Evolutionary conservation across 768 basidiomycete genomes (phyloP).

Genomic region (Tricholomella constricta): DNA sequence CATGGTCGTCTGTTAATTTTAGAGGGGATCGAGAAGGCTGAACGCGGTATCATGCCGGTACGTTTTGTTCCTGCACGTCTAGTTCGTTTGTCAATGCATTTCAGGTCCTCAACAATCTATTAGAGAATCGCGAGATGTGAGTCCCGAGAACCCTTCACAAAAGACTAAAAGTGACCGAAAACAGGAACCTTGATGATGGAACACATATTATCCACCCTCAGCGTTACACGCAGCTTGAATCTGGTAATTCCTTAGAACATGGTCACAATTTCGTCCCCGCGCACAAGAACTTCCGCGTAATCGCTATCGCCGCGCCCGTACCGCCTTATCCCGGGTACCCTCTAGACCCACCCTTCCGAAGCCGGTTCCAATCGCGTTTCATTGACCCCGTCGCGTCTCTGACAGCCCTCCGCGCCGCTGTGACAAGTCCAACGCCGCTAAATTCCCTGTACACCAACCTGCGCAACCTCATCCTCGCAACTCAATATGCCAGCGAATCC

Average conservation of each 20-base stretch:
- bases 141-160: slow-evolving; percentile 2
- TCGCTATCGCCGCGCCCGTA: slow-evolving; percentile 70
- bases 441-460: slow-evolving; percentile 44
- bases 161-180: not conserved
- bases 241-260: slow-evolving; percentile 27
- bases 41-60: slow-evolving; percentile 73
- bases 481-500: slow-evolving; percentile 64
- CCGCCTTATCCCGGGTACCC: slow-evolving; percentile 69
- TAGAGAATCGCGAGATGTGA: slow-evolving; percentile 74
- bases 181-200: slow-evolving; percentile 68
- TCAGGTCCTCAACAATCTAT: slow-evolving; percentile 62
- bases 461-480: slow-evolving; percentile 58
- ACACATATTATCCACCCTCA: slow-evolving; percentile 70
- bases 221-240: slow-evolving; percentile 53
- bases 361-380: slow-evolving; percentile 70
- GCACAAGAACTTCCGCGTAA: slow-evolving; percentile 66
- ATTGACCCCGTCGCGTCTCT: slow-evolving; percentile 59
- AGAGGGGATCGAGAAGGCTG: slow-evolving; percentile 73
- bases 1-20: slow-evolving; percentile 64
- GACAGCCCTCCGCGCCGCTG: slow-evolving; percentile 35
- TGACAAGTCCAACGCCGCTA: slow-evolving; percentile 2
- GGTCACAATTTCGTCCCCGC: slow-evolving; percentile 60
- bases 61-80: slow-evolving; percentile 17
- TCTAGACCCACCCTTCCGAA: slow-evolving; percentile 67
- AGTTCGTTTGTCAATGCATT: not conserved